Evolutionary conservation across 768 basidiomycete genomes (phyloP).

Genomic region (Hericium rajendrae): DNA sequence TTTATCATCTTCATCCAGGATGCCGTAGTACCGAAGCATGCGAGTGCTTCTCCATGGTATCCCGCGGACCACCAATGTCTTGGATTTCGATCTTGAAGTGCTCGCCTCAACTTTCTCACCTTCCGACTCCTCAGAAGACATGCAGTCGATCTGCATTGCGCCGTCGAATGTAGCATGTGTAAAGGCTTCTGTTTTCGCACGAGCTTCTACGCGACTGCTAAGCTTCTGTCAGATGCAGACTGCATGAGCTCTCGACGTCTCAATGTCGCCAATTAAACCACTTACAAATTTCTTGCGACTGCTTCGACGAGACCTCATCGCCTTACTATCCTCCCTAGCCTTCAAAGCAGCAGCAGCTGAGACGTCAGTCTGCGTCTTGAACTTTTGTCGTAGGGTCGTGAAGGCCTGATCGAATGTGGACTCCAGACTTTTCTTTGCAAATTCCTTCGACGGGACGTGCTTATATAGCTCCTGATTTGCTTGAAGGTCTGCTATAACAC

Average conservation of each 20-base stretch:
- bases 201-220: slow-evolving; percentile 48
- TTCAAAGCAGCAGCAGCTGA: slow-evolving; percentile 32
- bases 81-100: slow-evolving; percentile 13
- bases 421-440: slow-evolving; percentile 50
- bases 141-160: slow-evolving; percentile 64
- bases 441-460: slow-evolving; percentile 57
- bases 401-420: slow-evolving; percentile 62
- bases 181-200: slow-evolving; percentile 42
- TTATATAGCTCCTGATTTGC: slow-evolving; percentile 47
- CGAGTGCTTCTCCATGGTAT: slow-evolving; percentile 61
- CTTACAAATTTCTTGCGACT: slow-evolving; percentile 56
- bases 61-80: slow-evolving; percentile 46
- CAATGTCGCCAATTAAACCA: slow-evolving; percentile 10
- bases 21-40: slow-evolving; percentile 47
- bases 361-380: slow-evolving; percentile 46
- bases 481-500: slow-evolving; percentile 51
- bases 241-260: not conserved
- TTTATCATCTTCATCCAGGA: slow-evolving; percentile 50
- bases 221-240: slow-evolving; percentile 44
- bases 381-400: slow-evolving; percentile 60
- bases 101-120: slow-evolving; percentile 25
- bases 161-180: slow-evolving; percentile 60
- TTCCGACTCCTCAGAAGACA: slow-evolving; percentile 72
- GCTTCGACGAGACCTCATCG: slow-evolving; percentile 48
- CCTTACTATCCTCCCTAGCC: slow-evolving; percentile 51